Conservation (phyloP, 768 basidiomycete genomes). For the Dioszegia crocea region DNA sequence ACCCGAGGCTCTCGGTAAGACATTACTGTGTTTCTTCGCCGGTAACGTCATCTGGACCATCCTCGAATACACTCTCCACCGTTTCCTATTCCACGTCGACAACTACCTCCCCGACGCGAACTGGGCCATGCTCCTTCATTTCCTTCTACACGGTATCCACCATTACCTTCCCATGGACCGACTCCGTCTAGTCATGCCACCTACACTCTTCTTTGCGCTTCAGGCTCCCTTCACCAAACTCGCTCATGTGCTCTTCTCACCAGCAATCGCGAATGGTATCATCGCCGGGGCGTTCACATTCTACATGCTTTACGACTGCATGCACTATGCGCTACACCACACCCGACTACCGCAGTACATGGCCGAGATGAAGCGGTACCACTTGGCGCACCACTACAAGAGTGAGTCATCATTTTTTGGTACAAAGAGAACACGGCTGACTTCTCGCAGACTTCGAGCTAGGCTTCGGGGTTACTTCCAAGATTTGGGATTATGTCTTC, state of each 20-base stretch:
- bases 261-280: constrained; percentile 80
- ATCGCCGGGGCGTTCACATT: constrained; percentile 69
- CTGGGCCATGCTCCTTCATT: constrained; percentile 76
- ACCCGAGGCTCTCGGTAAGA: constrained; percentile 56
- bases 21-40: constrained; percentile 65
- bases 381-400: constrained; percentile 96
- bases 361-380: constrained; percentile 92
- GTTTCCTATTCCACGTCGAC: constrained; percentile 97
- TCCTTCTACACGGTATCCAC: constrained; percentile 89
- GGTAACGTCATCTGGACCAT: constrained; percentile 93
- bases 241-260: constrained; percentile 74
- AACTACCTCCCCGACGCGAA: constrained; percentile 76
- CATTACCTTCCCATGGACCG: constrained; percentile 97
- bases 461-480: constrained; percentile 88
- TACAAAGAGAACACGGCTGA: constrained; percentile 14
- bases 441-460: constrained; percentile 70
- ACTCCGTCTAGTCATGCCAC: constrained; percentile 95
- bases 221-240: constrained; percentile 82
- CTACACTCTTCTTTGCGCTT: constrained; percentile 68
- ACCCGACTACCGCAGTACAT: constrained; percentile 79
- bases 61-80: constrained; percentile 86
- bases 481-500: constrained; percentile 91
- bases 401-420: constrained; percentile 49
- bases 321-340: constrained; percentile 88
- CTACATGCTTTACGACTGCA: constrained; percentile 51